Conservation (phyloP, 139 green algal genomes). For the Desmodesmus armatus region DNA sequence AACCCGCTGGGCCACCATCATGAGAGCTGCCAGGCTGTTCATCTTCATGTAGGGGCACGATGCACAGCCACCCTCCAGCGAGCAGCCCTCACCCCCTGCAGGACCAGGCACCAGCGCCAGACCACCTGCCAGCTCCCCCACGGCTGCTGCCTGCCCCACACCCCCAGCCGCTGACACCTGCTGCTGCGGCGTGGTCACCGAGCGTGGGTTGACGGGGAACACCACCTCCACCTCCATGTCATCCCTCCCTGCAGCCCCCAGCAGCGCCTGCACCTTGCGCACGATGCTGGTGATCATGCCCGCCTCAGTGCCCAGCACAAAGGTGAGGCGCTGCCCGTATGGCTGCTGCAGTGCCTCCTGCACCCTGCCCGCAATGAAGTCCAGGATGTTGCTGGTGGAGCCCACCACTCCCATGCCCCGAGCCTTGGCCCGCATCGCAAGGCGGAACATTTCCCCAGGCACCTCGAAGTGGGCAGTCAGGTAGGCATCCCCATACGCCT, state of each 20-base stretch:
- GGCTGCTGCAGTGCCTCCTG: conserved; percentile 68
- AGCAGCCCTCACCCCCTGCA: conserved; percentile 92
- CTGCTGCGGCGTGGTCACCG: conserved; percentile 81
- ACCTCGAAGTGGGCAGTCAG: conserved; percentile 98
- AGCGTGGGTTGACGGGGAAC: conserved; percentile 90
- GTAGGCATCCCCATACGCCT: conserved; percentile 92
- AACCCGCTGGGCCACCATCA: conserved; percentile 51
- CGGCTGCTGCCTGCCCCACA: not conserved
- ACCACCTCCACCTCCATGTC: conserved; percentile 96
- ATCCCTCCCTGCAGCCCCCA: conserved; percentile 53
- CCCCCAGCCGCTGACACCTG: not conserved
- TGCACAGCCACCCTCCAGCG: conserved; percentile 92
- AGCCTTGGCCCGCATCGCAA: conserved; percentile 90
- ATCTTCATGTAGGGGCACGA: conserved; percentile 99
- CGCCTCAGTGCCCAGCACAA: conserved; percentile 97
- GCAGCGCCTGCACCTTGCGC: conserved; percentile 80
- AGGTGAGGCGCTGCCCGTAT: conserved; percentile 81
- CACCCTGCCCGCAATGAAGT: conserved; percentile 92
- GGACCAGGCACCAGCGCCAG: conserved; percentile 78
- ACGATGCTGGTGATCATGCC: conserved; percentile 99
- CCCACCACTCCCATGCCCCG: conserved; percentile 93
- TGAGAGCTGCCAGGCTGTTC: conserved; percentile 83
- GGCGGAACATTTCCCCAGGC: conserved; percentile 91
- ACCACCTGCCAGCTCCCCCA: conserved; percentile 66
- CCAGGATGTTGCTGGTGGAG: conserved; percentile 97